A percentile compares a stretch with the other conserved stretches of the same genome.
These are phyloP conservation scores for Pholiota microspora DNA, from an alignment of 768 basidiomycete genomes.

Conservation along the genomic window DNA sequence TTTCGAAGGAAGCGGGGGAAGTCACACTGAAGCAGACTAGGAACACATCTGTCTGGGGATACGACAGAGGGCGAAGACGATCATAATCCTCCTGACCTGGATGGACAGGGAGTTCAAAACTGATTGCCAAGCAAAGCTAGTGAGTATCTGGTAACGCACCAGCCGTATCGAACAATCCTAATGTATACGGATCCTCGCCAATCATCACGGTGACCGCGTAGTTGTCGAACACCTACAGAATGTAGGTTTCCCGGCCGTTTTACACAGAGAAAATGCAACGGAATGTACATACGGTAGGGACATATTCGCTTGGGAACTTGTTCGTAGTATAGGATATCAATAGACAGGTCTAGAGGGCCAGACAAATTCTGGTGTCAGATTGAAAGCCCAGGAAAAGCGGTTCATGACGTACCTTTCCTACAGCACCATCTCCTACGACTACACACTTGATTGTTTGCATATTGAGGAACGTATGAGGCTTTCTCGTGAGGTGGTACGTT, in stretches of 20 bases:
- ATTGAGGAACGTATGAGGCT: slow-evolving; percentile 22
- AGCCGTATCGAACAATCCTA: slow-evolving; percentile 98
- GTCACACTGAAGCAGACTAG: slow-evolving; percentile 99
- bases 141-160: slow-evolving; percentile 53
- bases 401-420: slow-evolving; percentile 79
- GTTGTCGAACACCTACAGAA: slow-evolving; percentile 84
- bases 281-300: slow-evolving; percentile 80
- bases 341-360: slow-evolving; percentile 67
- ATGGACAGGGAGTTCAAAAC: slow-evolving; percentile 7
- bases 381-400: slow-evolving; percentile 7
- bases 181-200: slow-evolving; percentile 97
- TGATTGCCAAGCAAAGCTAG: slow-evolving; percentile 1
- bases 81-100: slow-evolving; percentile 99
- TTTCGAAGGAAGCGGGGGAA: slow-evolving; percentile 97
- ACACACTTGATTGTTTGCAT: slow-evolving; percentile 99
- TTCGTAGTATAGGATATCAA: slow-evolving; percentile 97
- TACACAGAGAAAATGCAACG: slow-evolving; percentile 11
- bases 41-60: slow-evolving; percentile 99
- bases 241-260: slow-evolving; percentile 9
- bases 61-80: slow-evolving; percentile 96
- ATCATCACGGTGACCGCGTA: slow-evolving; percentile 99
- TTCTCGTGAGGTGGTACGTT: slow-evolving; percentile 12
- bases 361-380: neutral
- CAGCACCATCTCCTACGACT: slow-evolving; percentile 96
- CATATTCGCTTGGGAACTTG: slow-evolving; percentile 99